Base-by-base conservation (phyloP, 331 rosid genomes). In the Malus hybrid region DNA sequence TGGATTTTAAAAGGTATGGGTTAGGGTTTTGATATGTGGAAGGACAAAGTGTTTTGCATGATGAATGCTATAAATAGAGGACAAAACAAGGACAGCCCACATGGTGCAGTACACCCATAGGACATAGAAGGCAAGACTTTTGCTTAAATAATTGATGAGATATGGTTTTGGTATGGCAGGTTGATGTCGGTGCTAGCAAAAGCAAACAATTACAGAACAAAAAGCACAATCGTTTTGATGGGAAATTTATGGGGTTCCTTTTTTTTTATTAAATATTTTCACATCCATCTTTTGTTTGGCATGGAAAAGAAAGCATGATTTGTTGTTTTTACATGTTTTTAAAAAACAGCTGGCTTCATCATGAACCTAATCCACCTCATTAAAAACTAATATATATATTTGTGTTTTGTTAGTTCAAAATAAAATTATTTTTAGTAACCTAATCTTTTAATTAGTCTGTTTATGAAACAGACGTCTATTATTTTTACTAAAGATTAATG, bases 291-390 rank as follows among this genome's bases (percentile, higher is more conserved):
- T 24, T 11, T n/a, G 50, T 13, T 39, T 28, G 54, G 32, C 32
- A 55, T 71, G 66, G 54, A 22, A 56, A 59, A 59, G 54, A 71
- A 71, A 24, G 70, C 77, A 74, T 10, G 77, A 63, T 44, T 19
- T 6, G 16, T n/a, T 29, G 54, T 55, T 44, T 63, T 74, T 63
- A 74, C 50, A 46, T 62, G 77, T 5, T 74, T 64, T 28, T 18
- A 5, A 18, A 28, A 29, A 44, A 31, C 46, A 42, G 6, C 61
- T 73, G 77, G 20, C 14, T 73, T 28, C 39, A 63, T 74, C 48
- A 44, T 46, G 20, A n/a, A 11, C 70, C 70, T 61, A 11, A 10
- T 28, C 77, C 46, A 39, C 8, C 9, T 7, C 44, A 7, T 11
- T 18, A 4, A 28, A 18, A 2, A 60, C 55, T 20, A 48, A 48